A percentile compares a stretch with the other conserved stretches of the same genome.
Conservation (phyloP, 2,329 filamentous ascomycete genomes). For the Sporothrix luriei region DNA sequence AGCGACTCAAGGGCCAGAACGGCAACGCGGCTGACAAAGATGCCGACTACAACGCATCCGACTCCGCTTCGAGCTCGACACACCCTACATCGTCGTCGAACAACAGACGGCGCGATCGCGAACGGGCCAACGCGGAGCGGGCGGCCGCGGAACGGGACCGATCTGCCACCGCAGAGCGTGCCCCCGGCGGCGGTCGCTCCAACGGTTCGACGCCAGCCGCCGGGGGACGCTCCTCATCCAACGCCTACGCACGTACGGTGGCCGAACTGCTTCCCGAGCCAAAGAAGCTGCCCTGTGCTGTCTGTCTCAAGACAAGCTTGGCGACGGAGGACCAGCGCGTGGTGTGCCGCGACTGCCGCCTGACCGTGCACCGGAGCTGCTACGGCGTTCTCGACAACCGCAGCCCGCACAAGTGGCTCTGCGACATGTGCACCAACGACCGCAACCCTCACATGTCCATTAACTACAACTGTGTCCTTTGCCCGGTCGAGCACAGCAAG, state of each 20-base stretch:
- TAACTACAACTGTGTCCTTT: slow-evolving; percentile 89
- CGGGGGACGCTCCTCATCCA: slow-evolving; percentile 56
- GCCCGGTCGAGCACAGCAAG: slow-evolving; percentile 78
- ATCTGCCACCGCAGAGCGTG: slow-evolving; percentile 3
- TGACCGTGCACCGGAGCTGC: slow-evolving; percentile 89
- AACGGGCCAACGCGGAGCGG: slow-evolving; percentile 59
- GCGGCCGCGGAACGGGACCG: slow-evolving; percentile 10
- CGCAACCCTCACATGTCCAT: slow-evolving; percentile 91
- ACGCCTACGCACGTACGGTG: neutral
- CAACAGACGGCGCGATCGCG: slow-evolving; percentile 46
- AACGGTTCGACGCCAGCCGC: slow-evolving; percentile 52
- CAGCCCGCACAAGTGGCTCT: slow-evolving; percentile 79
- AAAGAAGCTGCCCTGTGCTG: slow-evolving; percentile 76
- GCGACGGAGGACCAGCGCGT: slow-evolving; percentile 71
- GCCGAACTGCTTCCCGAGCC: slow-evolving; percentile 76
- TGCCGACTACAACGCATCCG: slow-evolving; percentile 50
- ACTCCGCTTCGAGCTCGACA: slow-evolving; percentile 56
- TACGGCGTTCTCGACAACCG: slow-evolving; percentile 81
- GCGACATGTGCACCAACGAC: slow-evolving; percentile 95
- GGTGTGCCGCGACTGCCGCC: slow-evolving; percentile 81
- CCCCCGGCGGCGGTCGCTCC: slow-evolving; percentile 16
- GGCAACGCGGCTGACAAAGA: slow-evolving; percentile 50
- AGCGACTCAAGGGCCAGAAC: slow-evolving; percentile 60
- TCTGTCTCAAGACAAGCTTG: slow-evolving; percentile 72
- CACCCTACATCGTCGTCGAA: slow-evolving; percentile 45